A percentile compares a stretch with the other conserved stretches of the same genome.
Conservation (phyloP, 1,139 yeast genomes). For the Debaryomyces coudertii region DNA sequence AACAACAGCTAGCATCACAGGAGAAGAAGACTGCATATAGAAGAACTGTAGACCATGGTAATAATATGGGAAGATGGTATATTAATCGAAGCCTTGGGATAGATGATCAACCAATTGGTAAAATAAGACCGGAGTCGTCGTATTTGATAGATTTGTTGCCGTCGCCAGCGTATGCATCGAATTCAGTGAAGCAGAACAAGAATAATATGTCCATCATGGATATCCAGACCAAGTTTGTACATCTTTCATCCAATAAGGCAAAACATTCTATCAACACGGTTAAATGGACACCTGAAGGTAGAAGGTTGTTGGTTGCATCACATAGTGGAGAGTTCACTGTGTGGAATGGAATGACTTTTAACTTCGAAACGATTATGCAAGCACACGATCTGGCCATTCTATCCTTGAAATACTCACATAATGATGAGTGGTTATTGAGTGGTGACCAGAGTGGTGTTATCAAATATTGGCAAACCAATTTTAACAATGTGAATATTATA, state of each 20-base stretch:
- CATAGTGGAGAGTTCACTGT: slow-evolving; percentile 95
- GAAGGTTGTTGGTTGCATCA: slow-evolving; percentile 86
- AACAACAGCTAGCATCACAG: slow-evolving; percentile 50
- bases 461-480: slow-evolving; percentile 97
- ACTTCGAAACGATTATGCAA: slow-evolving; percentile 96
- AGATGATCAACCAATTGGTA: slow-evolving; percentile 52
- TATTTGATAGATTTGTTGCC: slow-evolving; percentile 76
- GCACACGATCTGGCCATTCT: slow-evolving; percentile 94
- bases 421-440: slow-evolving; percentile 91
- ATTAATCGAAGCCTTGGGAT: slow-evolving; percentile 60
- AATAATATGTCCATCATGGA: slow-evolving; percentile 56
- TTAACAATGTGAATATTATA: slow-evolving; percentile 89
- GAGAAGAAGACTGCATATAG: slow-evolving; percentile 63
- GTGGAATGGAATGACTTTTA: slow-evolving; percentile 96
- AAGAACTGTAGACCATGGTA: slow-evolving; percentile 88
- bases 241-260: slow-evolving; percentile 87
- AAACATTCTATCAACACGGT: slow-evolving; percentile 90
- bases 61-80: slow-evolving; percentile 75
- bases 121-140: slow-evolving; percentile 75
- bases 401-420: slow-evolving; percentile 79
- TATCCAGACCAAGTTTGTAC: slow-evolving; percentile 81
- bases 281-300: slow-evolving; percentile 96
- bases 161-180: slow-evolving; percentile 58
- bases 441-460: slow-evolving; percentile 92
- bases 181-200: slow-evolving; percentile 28